Conservation (phyloP, 371 early-diverging fungal genomes). For the Catenaria anguillulae region DNA sequence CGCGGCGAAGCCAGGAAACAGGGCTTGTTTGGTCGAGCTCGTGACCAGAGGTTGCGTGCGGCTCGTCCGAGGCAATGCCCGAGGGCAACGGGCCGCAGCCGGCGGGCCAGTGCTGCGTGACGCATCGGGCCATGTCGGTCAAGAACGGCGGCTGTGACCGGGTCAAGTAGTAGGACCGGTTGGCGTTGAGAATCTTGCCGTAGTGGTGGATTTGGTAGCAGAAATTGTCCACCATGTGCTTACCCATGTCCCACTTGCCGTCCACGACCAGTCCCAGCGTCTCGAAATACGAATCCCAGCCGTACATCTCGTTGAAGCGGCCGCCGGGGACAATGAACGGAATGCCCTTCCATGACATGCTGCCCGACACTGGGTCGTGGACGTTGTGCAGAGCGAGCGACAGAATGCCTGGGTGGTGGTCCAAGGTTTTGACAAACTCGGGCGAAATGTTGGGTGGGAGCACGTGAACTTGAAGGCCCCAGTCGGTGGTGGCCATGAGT, state of each 20-base stretch:
- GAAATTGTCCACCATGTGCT: constrained; percentile 94
- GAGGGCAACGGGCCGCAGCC: constrained; percentile 1
- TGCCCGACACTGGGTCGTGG: neutral
- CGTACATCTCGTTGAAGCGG: constrained; percentile 97
- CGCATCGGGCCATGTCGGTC: constrained; percentile 83
- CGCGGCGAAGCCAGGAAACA: constrained; percentile 52
- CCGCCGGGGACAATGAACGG: constrained; percentile 97
- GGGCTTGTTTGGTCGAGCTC: no score
- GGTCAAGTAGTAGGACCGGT: constrained; percentile 87
- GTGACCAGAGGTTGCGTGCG: neutral
- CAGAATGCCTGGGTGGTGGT: constrained; percentile 75
- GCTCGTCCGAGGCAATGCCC: constrained; percentile 20
- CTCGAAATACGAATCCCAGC: constrained; percentile 95
- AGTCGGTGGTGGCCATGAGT: constrained; percentile 31
- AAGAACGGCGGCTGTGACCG: constrained; percentile 96
- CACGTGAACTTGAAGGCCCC: constrained; percentile 51
- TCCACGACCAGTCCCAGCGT: constrained; percentile 74
- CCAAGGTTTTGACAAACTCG: constrained; percentile 76
- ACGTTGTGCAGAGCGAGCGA: constrained; percentile 56
- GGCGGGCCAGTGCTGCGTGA: constrained; percentile 38
- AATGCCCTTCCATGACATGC: constrained; percentile 31
- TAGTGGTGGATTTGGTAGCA: constrained; percentile 89
- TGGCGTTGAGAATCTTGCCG: constrained; percentile 94
- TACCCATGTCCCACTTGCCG: constrained; percentile 61
- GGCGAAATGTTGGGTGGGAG: constrained; percentile 78